Conservation (phyloP, 2,329 filamentous ascomycete species). For the Pestalotiopsis sp. region DNA sequence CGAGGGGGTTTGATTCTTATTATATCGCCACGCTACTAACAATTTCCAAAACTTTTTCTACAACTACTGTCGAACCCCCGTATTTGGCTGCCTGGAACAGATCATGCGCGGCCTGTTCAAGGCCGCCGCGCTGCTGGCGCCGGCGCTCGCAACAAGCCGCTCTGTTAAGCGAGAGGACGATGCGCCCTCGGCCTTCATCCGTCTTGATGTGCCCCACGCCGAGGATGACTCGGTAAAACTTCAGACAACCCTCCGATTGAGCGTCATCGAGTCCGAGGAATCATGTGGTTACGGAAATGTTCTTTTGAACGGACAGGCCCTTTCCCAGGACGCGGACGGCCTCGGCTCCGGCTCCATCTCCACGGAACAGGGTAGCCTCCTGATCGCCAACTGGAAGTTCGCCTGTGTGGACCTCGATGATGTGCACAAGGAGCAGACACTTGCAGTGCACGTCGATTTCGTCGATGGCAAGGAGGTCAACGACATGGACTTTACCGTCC, state of each 20-base stretch:
- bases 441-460: constrained; percentile 46
- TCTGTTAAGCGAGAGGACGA: constrained; percentile 8
- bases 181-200: constrained; percentile 28
- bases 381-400: constrained; percentile 50
- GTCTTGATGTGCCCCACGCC: constrained; percentile 23
- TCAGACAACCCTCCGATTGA: constrained; percentile 40
- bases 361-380: constrained; percentile 37
- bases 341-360: constrained; percentile 44
- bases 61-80: neutral
- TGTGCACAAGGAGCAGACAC: constrained; percentile 43
- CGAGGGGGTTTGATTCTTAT: constrained; percentile 7
- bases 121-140: constrained; percentile 37
- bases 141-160: constrained; percentile 35
- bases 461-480: constrained; percentile 43
- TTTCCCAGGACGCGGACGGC: constrained; percentile 42
- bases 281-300: constrained; percentile 51
- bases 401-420: constrained; percentile 46
- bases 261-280: constrained; percentile 46
- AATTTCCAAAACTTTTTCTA: neutral
- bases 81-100: constrained; percentile 23
- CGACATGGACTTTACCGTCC: constrained; percentile 42
- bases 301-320: constrained; percentile 46
- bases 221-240: constrained; percentile 20
- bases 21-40: constrained; percentile 17
- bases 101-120: constrained; percentile 37